A percentile compares a stretch with the other conserved stretches of the same genome.
phyloP scores from a whole-genome alignment of 495 filamentous ascomycete genomes.

The Parmelia sp. region DNA sequence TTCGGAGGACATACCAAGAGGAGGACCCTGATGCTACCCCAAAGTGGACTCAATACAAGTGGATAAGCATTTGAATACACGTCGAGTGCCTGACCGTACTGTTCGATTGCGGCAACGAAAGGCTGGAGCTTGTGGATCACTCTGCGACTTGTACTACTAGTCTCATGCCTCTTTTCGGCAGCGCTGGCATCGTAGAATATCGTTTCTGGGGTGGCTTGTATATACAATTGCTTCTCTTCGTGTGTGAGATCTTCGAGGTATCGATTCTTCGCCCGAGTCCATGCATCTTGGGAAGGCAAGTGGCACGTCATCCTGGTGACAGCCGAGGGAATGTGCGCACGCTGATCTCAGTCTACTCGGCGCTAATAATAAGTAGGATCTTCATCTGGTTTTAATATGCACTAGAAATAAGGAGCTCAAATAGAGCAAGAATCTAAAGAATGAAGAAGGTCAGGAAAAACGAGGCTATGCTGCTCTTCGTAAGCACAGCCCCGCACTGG shows the following conservation, averaged over 20 bases:
- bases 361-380: background rate
- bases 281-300: slow-evolving; percentile 19
- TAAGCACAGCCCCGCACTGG: background rate
- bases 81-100: slow-evolving; percentile 39
- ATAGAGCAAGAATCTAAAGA: background rate
- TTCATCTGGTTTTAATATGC: background rate
- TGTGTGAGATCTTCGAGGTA: slow-evolving; percentile 30
- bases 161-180: slow-evolving; percentile 27
- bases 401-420: background rate
- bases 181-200: slow-evolving; percentile 33
- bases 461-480: background rate
- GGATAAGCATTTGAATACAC: slow-evolving; percentile 33
- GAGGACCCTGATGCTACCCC: slow-evolving; percentile 39
- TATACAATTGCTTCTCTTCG: slow-evolving; percentile 26
- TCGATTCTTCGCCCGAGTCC: slow-evolving; percentile 28
- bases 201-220: slow-evolving; percentile 26
- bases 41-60: slow-evolving; percentile 35
- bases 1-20: slow-evolving; percentile 26
- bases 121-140: slow-evolving; percentile 30
- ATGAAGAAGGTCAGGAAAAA: background rate
- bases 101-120: slow-evolving; percentile 33
- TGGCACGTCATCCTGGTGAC: background rate
- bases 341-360: background rate
- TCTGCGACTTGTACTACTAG: slow-evolving; percentile 27
- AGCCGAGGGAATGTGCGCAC: background rate